Base-by-base conservation (phyloP, 495 filamentous ascomycete species). In the Podospora pseudocomata region DNA sequence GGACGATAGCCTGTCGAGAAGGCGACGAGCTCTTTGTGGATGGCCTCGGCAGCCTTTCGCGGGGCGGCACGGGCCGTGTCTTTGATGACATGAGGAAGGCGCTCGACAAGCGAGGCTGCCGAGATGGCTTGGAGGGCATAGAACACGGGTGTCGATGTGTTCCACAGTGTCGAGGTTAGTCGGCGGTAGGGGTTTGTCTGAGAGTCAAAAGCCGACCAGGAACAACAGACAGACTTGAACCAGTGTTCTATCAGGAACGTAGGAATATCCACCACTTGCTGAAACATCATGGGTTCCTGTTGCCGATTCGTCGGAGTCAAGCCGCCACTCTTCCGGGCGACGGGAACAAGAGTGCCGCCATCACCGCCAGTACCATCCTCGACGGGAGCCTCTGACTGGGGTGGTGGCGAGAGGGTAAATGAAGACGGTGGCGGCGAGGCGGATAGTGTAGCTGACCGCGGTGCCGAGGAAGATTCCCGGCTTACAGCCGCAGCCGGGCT, bases 171-270 rank as follows among this genome's bases (percentile, higher is more conserved):
- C 0, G 66, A 71, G 3, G 76, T 78, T 63, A 78, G 57, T 53
- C 49, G 72, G 20, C 76, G 73, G 39, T 77, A 77, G 1, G 76
- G 76, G 53, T 78, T 78, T 13, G 62, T 39, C 6, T 64, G 53
- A 5, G 76, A 78, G 62, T 78, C 76, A 59, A 67, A 70, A 11
- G 76, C 76, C 5, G 76, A 78, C 76, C 76, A 78, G 18, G 72
- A 77, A 13, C 67, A 23, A 65, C 76, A 78, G 18, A 78, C 76
- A 0, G 76, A 75, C 57, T 78, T 78, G 68, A 78, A 78, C 76
- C 76, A 78, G 67, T 78, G 76, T 61, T 78, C 73, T 64, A 78
- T 76, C 18, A 78, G 63, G 13, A 78, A 76, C 0, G 75, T 74
- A 0, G 73, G 76, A 23, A 78, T 74, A 28, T 78, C 65, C 2